Evolutionary conservation across 1,139 yeast species (phyloP).

Genomic region (Neolecta irregularis): DNA sequence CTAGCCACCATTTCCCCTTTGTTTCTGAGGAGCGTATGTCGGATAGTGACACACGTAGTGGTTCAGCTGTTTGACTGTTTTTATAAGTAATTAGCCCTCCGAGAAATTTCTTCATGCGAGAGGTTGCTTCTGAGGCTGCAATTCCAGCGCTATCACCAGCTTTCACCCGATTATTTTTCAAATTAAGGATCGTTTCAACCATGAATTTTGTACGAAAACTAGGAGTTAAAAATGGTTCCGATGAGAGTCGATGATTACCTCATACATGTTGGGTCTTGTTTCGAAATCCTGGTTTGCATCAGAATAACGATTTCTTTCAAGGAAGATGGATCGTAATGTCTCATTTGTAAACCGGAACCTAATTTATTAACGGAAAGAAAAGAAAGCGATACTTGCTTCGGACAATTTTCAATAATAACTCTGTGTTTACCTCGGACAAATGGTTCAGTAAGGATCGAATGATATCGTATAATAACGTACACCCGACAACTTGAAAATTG

Average conservation of each 20-base stretch:
- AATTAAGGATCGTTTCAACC: slow-evolving; percentile 67
- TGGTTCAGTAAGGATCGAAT: slow-evolving; percentile 41
- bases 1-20: slow-evolving; percentile 96
- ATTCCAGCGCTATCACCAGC: not conserved
- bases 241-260: slow-evolving; percentile 19
- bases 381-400: slow-evolving; percentile 25
- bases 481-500: slow-evolving; percentile 58
- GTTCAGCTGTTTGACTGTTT: slow-evolving; percentile 39
- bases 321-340: slow-evolving; percentile 80
- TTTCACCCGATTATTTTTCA: slow-evolving; percentile 71
- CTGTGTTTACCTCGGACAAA: slow-evolving; percentile 60
- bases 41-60: slow-evolving; percentile 66
- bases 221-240: not conserved
- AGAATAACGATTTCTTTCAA: slow-evolving; percentile 59
- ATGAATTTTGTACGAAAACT: slow-evolving; percentile 59
- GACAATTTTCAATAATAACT: slow-evolving; percentile 53
- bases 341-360: slow-evolving; percentile 63
- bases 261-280: slow-evolving; percentile 24
- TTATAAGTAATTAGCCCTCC: slow-evolving; percentile 30
- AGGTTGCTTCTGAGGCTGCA: slow-evolving; percentile 33
- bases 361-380: not conserved
- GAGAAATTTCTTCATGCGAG: slow-evolving; percentile 52
- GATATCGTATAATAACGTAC: slow-evolving; percentile 62
- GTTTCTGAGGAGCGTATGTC: slow-evolving; percentile 66
- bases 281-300: slow-evolving; percentile 36